phyloP scores from a whole-genome alignment of 2,329 filamentous ascomycete species.

The Talaromyces sp. region DNA sequence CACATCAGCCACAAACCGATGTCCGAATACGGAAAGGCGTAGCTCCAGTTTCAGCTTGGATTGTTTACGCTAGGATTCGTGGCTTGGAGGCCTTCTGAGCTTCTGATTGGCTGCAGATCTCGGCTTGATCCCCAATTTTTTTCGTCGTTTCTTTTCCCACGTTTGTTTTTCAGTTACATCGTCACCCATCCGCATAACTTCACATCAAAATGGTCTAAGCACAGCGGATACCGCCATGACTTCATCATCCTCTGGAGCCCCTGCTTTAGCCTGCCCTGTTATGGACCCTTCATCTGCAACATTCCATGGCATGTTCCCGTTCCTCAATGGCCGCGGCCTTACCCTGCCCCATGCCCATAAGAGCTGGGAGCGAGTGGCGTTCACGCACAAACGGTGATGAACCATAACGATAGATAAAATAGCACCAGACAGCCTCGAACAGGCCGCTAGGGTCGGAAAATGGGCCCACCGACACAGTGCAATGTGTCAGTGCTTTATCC shows the following conservation, averaged over 20 bases:
- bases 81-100: neutral
- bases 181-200: neutral
- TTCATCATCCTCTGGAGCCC: neutral
- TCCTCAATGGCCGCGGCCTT: neutral
- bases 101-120: neutral
- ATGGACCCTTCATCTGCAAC: neutral
- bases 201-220: neutral
- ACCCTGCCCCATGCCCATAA: neutral
- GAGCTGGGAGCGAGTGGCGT: constrained; percentile 8
- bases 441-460: neutral
- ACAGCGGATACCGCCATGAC: neutral
- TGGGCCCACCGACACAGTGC: neutral
- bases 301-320: neutral
- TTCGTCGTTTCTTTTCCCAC: neutral
- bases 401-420: constrained; percentile 1
- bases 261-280: neutral
- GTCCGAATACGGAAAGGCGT: neutral
- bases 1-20: neutral
- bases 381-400: neutral
- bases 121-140: neutral
- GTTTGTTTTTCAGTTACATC: constrained; percentile 1
- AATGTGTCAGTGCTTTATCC: neutral
- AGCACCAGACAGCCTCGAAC: neutral
- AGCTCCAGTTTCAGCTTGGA: constrained; percentile 12
- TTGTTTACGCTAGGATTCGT: neutral